These are phyloP conservation scores for Letharia lupina DNA, from an alignment of 495 filamentous ascomycete genomes.

Conservation along the genomic window DNA sequence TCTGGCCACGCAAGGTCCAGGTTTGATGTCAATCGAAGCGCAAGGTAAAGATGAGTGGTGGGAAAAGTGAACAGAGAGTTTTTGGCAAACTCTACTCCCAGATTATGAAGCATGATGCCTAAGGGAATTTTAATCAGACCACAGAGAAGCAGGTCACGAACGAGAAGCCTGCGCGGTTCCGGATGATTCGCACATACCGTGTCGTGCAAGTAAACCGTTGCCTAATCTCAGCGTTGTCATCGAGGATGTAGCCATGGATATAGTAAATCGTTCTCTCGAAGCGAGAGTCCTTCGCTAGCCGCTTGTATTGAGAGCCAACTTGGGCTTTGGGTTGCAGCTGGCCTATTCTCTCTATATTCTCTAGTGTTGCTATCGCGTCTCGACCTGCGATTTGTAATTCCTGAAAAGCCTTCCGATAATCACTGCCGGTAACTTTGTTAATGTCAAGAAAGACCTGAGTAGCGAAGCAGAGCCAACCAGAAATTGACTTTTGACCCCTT, in stretches of 20 bases:
- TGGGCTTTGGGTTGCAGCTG: not conserved
- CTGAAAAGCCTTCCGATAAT: constrained; percentile 25
- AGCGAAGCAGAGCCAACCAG: constrained; percentile 30
- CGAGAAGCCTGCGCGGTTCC: constrained; percentile 30
- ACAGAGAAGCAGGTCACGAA: constrained; percentile 29
- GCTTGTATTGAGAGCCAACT: not conserved
- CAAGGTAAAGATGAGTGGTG: constrained; percentile 23
- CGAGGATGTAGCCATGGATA: constrained; percentile 25
- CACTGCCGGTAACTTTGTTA: constrained; percentile 31
- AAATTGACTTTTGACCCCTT: constrained; percentile 26
- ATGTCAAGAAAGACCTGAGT: constrained; percentile 34
- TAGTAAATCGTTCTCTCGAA: not conserved
- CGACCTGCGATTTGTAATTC: constrained; percentile 30
- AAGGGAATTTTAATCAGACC: constrained; percentile 28
- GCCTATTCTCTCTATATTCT: constrained; percentile 1
- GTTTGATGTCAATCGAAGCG: constrained; percentile 18
- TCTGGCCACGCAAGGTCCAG: constrained; percentile 30
- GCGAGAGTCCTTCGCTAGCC: not conserved
- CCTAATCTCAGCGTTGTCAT: constrained; percentile 1
- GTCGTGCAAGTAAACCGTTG: not conserved
- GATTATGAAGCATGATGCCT: constrained; percentile 16
- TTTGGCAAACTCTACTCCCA: too few relatives aligned
- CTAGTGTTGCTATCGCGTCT: constrained; percentile 29
- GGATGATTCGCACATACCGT: constrained; percentile 3
- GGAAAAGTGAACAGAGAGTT: constrained; percentile 18